These are phyloP conservation scores for Fomitopsis pinicola DNA, from an alignment of 1,284 basidiomycete species.

Conservation along the genomic window DNA sequence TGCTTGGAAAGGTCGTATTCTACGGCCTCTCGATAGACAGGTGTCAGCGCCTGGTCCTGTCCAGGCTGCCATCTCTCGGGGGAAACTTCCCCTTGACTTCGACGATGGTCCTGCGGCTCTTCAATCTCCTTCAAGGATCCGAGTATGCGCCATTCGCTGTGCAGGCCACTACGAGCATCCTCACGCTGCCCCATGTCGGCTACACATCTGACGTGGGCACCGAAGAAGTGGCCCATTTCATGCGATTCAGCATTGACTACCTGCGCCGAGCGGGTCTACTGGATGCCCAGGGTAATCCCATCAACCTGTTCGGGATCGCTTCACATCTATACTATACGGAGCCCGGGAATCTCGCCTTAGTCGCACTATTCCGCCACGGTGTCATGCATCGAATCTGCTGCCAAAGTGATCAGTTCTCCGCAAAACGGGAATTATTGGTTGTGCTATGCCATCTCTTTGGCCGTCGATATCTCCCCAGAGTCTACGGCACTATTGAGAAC, in stretches of 20 bases:
- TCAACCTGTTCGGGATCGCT: slow-evolving; percentile 54
- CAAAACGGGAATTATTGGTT: slow-evolving; percentile 47
- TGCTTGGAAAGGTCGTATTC: slow-evolving; percentile 68
- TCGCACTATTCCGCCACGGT: slow-evolving; percentile 52
- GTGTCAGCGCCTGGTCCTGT: slow-evolving; percentile 58
- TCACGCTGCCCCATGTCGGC: slow-evolving; percentile 53
- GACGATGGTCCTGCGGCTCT: slow-evolving; percentile 57
- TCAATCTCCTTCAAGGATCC: slow-evolving; percentile 62
- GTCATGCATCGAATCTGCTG: slow-evolving; percentile 53
- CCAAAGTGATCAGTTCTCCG: slow-evolving; percentile 32
- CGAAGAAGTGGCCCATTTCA: slow-evolving; percentile 56
- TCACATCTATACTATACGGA: slow-evolving; percentile 63
- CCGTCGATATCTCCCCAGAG: slow-evolving; percentile 44
- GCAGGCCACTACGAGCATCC: slow-evolving; percentile 45
- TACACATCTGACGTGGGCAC: slow-evolving; percentile 49
- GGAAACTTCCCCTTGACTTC: slow-evolving; percentile 65
- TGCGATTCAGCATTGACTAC: slow-evolving; percentile 71
- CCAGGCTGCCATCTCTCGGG: slow-evolving; percentile 56
- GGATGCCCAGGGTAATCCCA: slow-evolving; percentile 46
- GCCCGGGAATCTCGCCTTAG: slow-evolving; percentile 64
- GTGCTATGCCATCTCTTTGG: slow-evolving; percentile 60
- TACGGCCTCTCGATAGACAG: slow-evolving; percentile 61
- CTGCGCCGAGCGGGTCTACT: slow-evolving; percentile 53
- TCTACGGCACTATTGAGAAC: slow-evolving; percentile 35
- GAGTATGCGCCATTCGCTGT: slow-evolving; percentile 43